A percentile compares a stretch with the other conserved stretches of the same genome.
Evolutionary conservation across 345 rosid genomes (phyloP).

Genomic region (Garcia nutans): DNA sequence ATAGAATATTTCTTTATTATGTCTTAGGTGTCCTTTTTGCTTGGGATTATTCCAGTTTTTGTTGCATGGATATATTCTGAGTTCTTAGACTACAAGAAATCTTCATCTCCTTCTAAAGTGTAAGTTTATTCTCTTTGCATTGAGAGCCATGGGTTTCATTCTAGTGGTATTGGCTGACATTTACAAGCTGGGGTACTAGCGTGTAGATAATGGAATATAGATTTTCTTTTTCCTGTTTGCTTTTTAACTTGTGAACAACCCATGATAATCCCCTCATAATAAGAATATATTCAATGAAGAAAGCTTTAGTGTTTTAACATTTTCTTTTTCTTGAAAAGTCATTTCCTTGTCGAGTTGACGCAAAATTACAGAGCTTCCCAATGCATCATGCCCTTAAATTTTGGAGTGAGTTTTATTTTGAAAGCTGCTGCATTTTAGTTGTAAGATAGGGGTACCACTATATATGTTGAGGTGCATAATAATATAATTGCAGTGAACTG

Average conservation of each 20-base stretch:
- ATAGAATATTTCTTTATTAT: conserved; percentile 16
- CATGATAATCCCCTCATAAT: neutral
- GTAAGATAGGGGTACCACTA: neutral
- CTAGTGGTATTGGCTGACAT: neutral
- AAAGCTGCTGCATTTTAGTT: no score
- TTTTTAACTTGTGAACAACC: neutral
- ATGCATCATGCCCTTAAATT: neutral
- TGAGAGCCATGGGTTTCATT: neutral
- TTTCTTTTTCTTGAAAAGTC: neutral
- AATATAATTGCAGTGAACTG: neutral
- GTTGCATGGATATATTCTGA: conserved; percentile 92
- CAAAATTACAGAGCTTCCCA: neutral
- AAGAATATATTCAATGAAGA: neutral
- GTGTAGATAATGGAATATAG: neutral
- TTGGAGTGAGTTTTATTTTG: neutral
- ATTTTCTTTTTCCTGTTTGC: neutral
- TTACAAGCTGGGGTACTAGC: no score
- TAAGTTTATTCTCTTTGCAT: conserved; percentile 40
- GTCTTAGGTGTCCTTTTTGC: conserved; percentile 81
- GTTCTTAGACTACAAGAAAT: conserved; percentile 65
- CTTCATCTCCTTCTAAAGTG: conserved; percentile 63
- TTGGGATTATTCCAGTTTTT: conserved; percentile 76
- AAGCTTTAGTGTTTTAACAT: neutral
- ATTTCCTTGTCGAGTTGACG: neutral
- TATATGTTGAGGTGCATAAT: neutral